Evolutionary conservation across 2,329 filamentous ascomycete genomes (phyloP), one percentile per base, ranked within the genome.

Genomic region (Sporothrix pallida): DNA sequence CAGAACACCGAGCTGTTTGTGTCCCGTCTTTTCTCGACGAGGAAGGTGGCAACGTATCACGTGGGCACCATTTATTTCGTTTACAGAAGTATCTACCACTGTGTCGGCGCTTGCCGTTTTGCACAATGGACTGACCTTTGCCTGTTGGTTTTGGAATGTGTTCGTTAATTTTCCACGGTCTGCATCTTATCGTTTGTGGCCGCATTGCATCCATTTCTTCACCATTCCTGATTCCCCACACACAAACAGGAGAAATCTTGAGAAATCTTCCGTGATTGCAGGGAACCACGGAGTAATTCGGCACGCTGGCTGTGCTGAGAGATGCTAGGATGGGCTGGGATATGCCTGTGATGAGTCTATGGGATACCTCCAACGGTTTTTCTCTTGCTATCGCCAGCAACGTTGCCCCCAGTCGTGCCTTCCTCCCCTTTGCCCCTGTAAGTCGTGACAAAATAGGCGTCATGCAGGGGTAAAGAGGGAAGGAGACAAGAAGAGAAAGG

Each of bases 191-290:
- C 31, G 31, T 37, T 37, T 5, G 31, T 26, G 52, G 20, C 52
- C 52, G 23, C 3, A 26, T 56, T 54, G 20, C 52, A 26, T 12
- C 60, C 31, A 37, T 63, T 63, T n/a, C 2, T 37, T 63, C n/a
- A n/a, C 20, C n/a, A 20, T 46, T 65, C n/a, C 46, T 37, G 31
- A 37, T 37, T 10, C 20, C n/a, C 60, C 60, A 37, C 60, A 65
- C 60, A 17, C n/a, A 23, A 20, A 65, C 60, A 65, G 15, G 60
- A 31, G 60, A 23, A 20, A 23, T 65, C 17, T 46, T 65, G 23
- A 26, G 23, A 26, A 44, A 23, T 65, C 17, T 46, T 65, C 17
- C 60, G 37, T 65, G 46, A 65, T 65, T 65, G n/a, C 60, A 65
- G 60, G 37, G 37, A 31, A 67, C 10, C 0, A 67, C 44, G 63